Percentiles rank a stretch among this genome's conserved stretches.
Evolutionary conservation across 23 red algal genomes (phyloP).

Genomic region (Agarophyton chilense): DNA sequence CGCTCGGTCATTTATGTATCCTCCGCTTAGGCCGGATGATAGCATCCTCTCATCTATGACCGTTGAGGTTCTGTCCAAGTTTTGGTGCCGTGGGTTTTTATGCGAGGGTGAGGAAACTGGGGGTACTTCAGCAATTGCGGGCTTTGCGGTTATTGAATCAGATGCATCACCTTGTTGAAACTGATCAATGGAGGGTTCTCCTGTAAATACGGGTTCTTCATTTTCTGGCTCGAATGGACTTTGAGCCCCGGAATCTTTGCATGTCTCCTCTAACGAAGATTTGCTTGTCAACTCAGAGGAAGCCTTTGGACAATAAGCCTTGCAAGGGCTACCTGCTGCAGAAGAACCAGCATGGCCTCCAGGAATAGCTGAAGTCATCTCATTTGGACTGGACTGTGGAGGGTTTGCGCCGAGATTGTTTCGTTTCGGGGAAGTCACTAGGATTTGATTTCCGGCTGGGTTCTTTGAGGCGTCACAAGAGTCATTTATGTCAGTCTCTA

Average conservation of each 20-base stretch:
- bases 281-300: not conserved
- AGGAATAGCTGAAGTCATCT: not conserved
- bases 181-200: not conserved
- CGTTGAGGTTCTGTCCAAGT: not conserved
- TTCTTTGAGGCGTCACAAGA: not conserved
- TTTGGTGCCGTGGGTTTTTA: not conserved
- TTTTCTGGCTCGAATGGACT: slow-evolving; percentile 29
- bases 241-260: not conserved
- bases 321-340: not conserved
- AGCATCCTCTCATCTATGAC: not conserved
- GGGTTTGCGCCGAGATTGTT: not conserved
- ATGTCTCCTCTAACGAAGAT: not conserved
- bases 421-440: not conserved
- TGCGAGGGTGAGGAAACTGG: not conserved
- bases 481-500: not conserved
- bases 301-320: not conserved
- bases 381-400: not conserved
- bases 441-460: not conserved
- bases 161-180: not conserved
- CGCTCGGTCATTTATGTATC: not conserved
- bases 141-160: not conserved
- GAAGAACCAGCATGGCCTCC: not conserved
- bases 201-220: not conserved
- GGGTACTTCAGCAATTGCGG: not conserved
- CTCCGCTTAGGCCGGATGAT: not conserved